Evolutionary conservation across 148 eudicot genomes (phyloP).

Genomic region (Rhododendron kiyosumense): DNA sequence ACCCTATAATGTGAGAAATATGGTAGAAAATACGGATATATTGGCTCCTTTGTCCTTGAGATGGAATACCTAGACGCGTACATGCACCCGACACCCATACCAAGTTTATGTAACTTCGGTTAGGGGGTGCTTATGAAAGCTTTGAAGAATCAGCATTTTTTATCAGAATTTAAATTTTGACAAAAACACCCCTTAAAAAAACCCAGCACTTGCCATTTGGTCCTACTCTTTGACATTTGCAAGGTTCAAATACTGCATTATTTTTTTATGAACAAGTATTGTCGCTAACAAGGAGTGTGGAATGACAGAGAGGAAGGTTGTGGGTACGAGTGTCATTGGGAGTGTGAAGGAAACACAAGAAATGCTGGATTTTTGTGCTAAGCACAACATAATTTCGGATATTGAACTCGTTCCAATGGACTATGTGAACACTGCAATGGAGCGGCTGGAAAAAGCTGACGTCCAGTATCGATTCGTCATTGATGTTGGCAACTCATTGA

Average conservation of each 20-base stretch:
- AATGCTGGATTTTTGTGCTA: neutral
- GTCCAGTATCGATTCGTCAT: neutral
- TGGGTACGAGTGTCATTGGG: neutral
- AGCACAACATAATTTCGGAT: neutral
- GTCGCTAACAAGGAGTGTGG: neutral
- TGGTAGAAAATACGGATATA: too few species aligned
- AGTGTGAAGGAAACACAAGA: neutral
- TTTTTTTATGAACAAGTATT: neutral
- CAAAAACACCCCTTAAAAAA: neutral
- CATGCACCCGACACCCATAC: neutral
- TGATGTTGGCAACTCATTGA: slow-evolving; percentile 1
- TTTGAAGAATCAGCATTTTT: neutral
- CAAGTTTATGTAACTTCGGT: neutral
- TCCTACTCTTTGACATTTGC: too few species aligned
- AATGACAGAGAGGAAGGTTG: neutral
- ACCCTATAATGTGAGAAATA: too few species aligned
- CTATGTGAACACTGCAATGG: slow-evolving; percentile 9
- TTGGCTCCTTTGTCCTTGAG: too few species aligned
- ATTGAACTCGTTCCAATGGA: neutral
- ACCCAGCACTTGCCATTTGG: neutral
- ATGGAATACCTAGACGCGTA: neutral
- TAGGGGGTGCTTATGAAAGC: neutral
- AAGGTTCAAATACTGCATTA: too few species aligned
- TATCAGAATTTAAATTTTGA: too few species aligned
- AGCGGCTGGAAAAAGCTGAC: neutral